Conservation (phyloP, 345 rosid species). For the Mangifera indica region DNA sequence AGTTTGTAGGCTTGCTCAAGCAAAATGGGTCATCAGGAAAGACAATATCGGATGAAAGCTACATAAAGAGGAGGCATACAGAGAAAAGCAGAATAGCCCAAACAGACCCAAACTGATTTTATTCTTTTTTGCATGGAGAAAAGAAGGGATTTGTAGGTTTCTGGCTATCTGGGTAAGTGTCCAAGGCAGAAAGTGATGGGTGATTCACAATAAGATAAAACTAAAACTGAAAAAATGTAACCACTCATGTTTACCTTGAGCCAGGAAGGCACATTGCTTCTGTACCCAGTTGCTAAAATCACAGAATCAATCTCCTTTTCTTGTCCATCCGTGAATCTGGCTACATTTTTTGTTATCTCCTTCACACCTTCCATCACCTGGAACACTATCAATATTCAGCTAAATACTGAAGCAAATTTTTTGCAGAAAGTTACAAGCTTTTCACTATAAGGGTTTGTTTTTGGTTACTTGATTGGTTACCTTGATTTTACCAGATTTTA, state of each 20-base stretch:
- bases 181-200: conserved; percentile 42
- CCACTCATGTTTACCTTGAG: conserved; percentile 55
- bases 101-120: conserved; percentile 27
- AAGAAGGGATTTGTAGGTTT: conserved; percentile 39
- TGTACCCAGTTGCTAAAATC: conserved; percentile 88
- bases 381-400: conserved; percentile 17
- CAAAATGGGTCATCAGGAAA: conserved; percentile 5
- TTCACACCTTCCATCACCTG: conserved; percentile 75
- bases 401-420: neutral
- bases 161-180: conserved; percentile 30
- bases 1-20: conserved; percentile 1
- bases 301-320: conserved; percentile 72
- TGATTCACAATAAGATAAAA: conserved; percentile 43
- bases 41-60: conserved; percentile 18
- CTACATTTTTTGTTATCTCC: conserved; percentile 63
- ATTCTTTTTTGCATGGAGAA: conserved; percentile 40
- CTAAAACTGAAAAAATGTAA: conserved; percentile 28
- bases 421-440: neutral
- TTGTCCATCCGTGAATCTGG: conserved; percentile 76
- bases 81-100: conserved; percentile 23
- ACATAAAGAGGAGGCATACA: conserved; percentile 5
- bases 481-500: conserved; percentile 70
- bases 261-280: conserved; percentile 90
- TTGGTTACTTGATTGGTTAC: conserved; percentile 32
- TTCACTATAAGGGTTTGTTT: neutral